phyloP scores from a whole-genome alignment of 331 rosid species.

The Phaseolus coccineus region DNA sequence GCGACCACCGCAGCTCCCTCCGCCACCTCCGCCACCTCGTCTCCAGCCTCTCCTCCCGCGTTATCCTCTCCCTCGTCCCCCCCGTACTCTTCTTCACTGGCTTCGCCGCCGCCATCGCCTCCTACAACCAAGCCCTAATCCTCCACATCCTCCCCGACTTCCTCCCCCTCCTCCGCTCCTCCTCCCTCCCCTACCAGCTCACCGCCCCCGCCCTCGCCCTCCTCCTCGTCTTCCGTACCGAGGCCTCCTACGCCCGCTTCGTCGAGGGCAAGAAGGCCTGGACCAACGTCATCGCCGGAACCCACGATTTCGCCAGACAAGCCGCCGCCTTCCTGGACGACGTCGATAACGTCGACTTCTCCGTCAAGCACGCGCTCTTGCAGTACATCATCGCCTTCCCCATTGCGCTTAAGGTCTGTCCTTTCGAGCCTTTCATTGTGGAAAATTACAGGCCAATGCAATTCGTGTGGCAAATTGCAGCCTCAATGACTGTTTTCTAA shows the following conservation, averaged over 20 bases:
- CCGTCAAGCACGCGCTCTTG: conserved; percentile 68
- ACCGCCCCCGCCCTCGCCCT: conserved; percentile 92
- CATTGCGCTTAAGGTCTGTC: conserved; percentile 69
- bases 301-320: conserved; percentile 70
- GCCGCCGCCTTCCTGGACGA: conserved; percentile 60
- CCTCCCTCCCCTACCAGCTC: conserved; percentile 83
- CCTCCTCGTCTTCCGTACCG: conserved; percentile 83
- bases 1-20: conserved; percentile 77
- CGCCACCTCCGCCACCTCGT: conserved; percentile 83
- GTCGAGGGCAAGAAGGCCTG: conserved; percentile 91
- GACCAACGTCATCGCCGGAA: conserved; percentile 72
- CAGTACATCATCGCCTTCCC: conserved; percentile 86
- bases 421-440: background rate
- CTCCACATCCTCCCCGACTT: conserved; percentile 62
- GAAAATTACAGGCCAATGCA: too few species aligned
- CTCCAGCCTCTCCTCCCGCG: conserved; percentile 82
- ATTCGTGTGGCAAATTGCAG: too few species aligned
- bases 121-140: conserved; percentile 70
- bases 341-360: conserved; percentile 41
- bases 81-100: conserved; percentile 76
- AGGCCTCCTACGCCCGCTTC: conserved; percentile 83
- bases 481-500: too few species aligned
- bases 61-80: conserved; percentile 72
- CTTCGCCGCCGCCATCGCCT: conserved; percentile 66
- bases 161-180: conserved; percentile 65